Conservation (phyloP, 1,284 basidiomycete species). For the Moniliella sp. region DNA sequence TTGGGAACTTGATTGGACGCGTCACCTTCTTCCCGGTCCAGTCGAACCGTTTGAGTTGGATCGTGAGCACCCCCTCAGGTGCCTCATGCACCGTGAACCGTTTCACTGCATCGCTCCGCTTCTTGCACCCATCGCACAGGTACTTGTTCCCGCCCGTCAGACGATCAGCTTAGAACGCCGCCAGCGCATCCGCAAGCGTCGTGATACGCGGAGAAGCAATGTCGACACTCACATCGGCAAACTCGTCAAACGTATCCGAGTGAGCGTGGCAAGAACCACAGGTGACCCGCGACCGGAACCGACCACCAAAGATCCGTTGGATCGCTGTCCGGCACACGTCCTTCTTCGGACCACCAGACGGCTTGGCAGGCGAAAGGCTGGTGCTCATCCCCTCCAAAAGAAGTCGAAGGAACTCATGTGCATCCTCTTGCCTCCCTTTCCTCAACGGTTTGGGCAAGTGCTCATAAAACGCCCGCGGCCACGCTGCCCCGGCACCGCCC, state of each 20-base stretch:
- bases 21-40: conserved; percentile 50
- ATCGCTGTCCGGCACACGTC: conserved; percentile 53
- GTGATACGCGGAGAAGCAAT: conserved; percentile 37
- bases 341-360: conserved; percentile 35
- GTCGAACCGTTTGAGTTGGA: conserved; percentile 91
- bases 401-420: conserved; percentile 91
- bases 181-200: conserved; percentile 53
- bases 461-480: conserved; percentile 29
- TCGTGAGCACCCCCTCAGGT: conserved; percentile 67
- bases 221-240: conserved; percentile 54
- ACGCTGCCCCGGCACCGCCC: conserved; percentile 12
- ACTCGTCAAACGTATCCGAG: conserved; percentile 87
- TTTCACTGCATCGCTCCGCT: conserved; percentile 64
- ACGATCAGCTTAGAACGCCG: conserved; percentile 62
- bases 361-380: conserved; percentile 4
- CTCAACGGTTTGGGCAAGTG: conserved; percentile 50
- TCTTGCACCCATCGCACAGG: conserved; percentile 89
- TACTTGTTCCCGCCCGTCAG: conserved; percentile 84
- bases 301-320: conserved; percentile 77
- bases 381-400: conserved; percentile 57
- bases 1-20: conserved; percentile 55
- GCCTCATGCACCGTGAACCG: conserved; percentile 67
- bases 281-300: conserved; percentile 72
- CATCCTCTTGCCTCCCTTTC: conserved; percentile 80
- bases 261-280: conserved; percentile 63